Base-by-base conservation (phyloP, 768 basidiomycete genomes). In the Galerina sulciceps region DNA sequence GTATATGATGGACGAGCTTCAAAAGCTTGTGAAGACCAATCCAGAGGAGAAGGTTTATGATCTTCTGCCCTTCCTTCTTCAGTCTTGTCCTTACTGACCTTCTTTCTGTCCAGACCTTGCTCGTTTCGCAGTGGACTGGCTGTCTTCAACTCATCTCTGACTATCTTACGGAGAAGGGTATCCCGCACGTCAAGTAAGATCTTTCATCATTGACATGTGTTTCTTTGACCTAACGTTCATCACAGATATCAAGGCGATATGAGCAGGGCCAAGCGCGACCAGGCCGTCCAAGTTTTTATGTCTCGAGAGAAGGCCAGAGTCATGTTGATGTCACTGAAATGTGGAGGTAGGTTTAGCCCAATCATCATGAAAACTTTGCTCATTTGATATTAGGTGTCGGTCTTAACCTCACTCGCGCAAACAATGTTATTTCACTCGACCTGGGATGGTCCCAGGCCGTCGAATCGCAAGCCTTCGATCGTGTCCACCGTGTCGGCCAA, bases 111-210 rank as follows among this genome's bases (percentile, higher is more conserved):
- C 26, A 89, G 84, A 79, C 81, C 45, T 68, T 93, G 50, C 73
- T 91, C 57, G 79, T 91, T 55, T 90, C 88, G 0, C 87, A 89
- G 68, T 92, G 90, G 85, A 88, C 87, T 0, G 70, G 76, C 6
- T 88, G 85, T 56, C 77, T 93, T 37, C 77, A 81, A 10, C 76
- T 91, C 4, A 81, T 87, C n/a, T 87, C 83, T 0, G 72, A 82
- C 49, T 88, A 87, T 65, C 76, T 93, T n/a, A 70, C 72, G 0
- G 79, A 83, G 64, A 73, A 80, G 18, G 75, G 75, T 1, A 78
- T 88, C 46, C 63, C 72, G 3, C 85, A 85, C 60, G 82, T 88
- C 56, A 86, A 84, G 83, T 85, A 62, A 13, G 75, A 65, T 51
- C 13, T 36, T 17, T 35, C 59, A 22, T 47, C 35, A 13, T 14